phyloP scores from a whole-genome alignment of 768 basidiomycete genomes.

The Suillus tomentosus region DNA sequence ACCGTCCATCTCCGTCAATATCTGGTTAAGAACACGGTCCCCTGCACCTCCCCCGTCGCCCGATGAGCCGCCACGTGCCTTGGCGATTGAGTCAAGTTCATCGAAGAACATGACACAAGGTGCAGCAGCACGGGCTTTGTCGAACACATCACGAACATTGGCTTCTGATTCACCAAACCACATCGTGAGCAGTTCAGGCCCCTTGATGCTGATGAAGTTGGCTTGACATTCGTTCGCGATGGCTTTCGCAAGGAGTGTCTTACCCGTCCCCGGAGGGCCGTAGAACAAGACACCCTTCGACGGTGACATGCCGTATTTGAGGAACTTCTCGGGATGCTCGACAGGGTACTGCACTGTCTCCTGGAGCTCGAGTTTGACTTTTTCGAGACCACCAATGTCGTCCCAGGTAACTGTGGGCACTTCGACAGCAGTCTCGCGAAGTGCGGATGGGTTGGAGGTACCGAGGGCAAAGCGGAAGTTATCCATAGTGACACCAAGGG shows the following conservation, averaged over 20 bases:
- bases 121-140: constrained; percentile 98
- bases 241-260: constrained; percentile 97
- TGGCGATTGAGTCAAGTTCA: constrained; percentile 98
- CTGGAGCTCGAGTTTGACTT: constrained; percentile 98
- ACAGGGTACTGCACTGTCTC: constrained; percentile 99
- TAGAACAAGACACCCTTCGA: constrained; percentile 99
- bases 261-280: constrained; percentile 99
- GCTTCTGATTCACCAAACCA: constrained; percentile 99
- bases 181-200: constrained; percentile 98
- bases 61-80: constrained; percentile 81
- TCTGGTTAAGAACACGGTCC: constrained; percentile 96
- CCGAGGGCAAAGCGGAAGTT: constrained; percentile 99
- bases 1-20: constrained; percentile 98
- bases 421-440: constrained; percentile 99
- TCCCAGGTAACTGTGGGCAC: constrained; percentile 99
- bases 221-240: constrained; percentile 99
- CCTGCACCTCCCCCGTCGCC: constrained; percentile 97
- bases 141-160: constrained; percentile 98
- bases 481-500: constrained; percentile 99
- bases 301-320: constrained; percentile 99
- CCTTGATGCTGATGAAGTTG: constrained; percentile 99
- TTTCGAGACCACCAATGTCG: constrained; percentile 99
- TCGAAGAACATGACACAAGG: constrained; percentile 99
- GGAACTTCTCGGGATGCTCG: constrained; percentile 99
- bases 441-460: constrained; percentile 95